These are phyloP conservation scores for Epichloe coenophiala DNA, from an alignment of 2,329 filamentous ascomycete species.

Conservation along the genomic window DNA sequence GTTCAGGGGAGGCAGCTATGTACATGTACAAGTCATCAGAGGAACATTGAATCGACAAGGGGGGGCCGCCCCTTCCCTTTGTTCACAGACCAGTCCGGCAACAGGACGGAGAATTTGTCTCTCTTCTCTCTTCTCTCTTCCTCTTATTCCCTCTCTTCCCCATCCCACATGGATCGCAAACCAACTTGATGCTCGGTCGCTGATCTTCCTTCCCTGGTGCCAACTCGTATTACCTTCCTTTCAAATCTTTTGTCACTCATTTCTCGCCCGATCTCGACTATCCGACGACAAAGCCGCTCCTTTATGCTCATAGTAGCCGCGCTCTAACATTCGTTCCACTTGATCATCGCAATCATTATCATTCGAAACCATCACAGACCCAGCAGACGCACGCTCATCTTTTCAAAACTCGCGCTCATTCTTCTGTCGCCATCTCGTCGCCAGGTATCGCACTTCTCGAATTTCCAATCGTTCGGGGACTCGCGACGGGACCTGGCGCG, in stretches of 20 bases:
- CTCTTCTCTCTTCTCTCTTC: not conserved
- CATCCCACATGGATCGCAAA: not conserved
- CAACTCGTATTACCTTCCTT: not conserved
- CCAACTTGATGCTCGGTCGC: not conserved
- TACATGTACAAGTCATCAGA: not conserved
- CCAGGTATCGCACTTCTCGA: conserved; percentile 1
- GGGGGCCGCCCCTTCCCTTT: not conserved
- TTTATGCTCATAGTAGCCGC: not conserved
- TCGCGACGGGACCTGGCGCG: not conserved
- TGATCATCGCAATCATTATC: not conserved
- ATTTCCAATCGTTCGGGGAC: not conserved
- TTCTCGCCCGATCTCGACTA: not conserved
- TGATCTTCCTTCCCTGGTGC: not conserved
- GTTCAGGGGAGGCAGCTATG: not conserved
- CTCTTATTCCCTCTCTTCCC: not conserved
- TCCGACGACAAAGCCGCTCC: not conserved
- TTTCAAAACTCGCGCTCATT: not conserved
- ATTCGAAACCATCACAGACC: not conserved
- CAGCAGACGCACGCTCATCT: not conserved
- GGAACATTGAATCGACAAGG: not conserved
- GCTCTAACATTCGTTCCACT: not conserved
- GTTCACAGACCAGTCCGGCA: not conserved
- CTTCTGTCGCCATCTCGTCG: not conserved
- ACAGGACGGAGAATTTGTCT: not conserved
- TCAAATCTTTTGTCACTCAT: not conserved